Conservation (phyloP, 768 basidiomycete genomes). For the Epithele typhae region DNA sequence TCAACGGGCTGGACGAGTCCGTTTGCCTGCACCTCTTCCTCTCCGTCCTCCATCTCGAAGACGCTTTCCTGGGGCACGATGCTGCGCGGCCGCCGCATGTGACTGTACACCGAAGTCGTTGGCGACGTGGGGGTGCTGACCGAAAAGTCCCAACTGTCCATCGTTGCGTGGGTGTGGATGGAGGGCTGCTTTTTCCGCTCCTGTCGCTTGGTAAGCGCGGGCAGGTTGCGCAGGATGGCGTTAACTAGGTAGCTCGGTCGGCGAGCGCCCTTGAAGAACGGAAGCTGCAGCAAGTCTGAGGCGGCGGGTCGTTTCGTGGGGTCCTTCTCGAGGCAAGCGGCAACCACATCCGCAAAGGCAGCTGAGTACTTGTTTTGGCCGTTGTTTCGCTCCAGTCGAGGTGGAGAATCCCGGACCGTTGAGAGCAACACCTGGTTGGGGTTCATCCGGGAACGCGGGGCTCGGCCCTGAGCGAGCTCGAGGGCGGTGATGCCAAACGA, state of each 20-base stretch:
- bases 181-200: slow-evolving; percentile 50
- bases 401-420: slow-evolving; percentile 76
- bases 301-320: slow-evolving; percentile 78
- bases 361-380: slow-evolving; percentile 74
- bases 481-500: slow-evolving; percentile 94
- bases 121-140: slow-evolving; percentile 33
- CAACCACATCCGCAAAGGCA: slow-evolving; percentile 79
- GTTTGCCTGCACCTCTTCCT: background rate
- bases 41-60: slow-evolving; percentile 36
- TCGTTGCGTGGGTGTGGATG: slow-evolving; percentile 41
- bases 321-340: slow-evolving; percentile 81
- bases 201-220: slow-evolving; percentile 68
- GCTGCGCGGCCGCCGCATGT: slow-evolving; percentile 9
- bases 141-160: slow-evolving; percentile 82
- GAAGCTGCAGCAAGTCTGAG: slow-evolving; percentile 65
- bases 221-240: slow-evolving; percentile 68
- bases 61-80: slow-evolving; percentile 23
- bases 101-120: slow-evolving; percentile 23
- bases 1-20: background rate
- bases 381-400: slow-evolving; percentile 68
- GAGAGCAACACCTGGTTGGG: slow-evolving; percentile 71
- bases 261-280: slow-evolving; percentile 78
- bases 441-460: slow-evolving; percentile 76
- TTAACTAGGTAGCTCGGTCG: slow-evolving; percentile 75
- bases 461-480: slow-evolving; percentile 82